Base-by-base conservation (phyloP, 768 basidiomycete genomes). In the Serendipita sp. region DNA sequence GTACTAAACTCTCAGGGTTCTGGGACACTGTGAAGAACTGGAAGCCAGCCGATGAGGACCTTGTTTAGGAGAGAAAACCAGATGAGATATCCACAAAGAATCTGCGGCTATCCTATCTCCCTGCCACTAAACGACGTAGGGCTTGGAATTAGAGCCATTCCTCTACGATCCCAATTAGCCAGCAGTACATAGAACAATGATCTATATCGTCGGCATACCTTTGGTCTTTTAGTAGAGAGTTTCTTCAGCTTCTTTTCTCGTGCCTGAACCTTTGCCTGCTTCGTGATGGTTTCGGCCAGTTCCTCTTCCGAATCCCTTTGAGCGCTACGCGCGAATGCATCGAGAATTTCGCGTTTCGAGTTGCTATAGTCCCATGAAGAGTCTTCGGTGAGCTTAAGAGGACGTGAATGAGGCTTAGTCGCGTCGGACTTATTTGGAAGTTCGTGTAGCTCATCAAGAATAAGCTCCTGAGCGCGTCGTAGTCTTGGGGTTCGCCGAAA, bases 11-110 rank as follows among this genome's bases (percentile, higher is more conserved):
- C 74, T 85, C 85, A 56, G 89, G 91, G 0, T 89, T 92, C 72
- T 98, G 94, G 94, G 95, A 97, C 73, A 82, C 89, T 74, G 85
- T 91, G 34, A 96, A 93, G 83, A 88, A 89, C 70, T 91, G 85
- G 83, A 88, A 83, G 72, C 80, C 83, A 3, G 86, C 88, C 73
- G 89, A 91, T 64, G 88, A 89, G 68, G 86, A 89, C 65, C 68
- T 84, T 69, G 82, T 83, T 70, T 86, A 72, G 54, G n/a, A 8
- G 5, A 18, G 64, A 7, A 30, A 30, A 10, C 11, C 13, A n/a
- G 52, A 54, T 16, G 11, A 54, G 13, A 54, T 54, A 32, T 11
- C 45, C 18, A 46, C 45, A 46, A 46, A 18, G 45, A 13, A 46
- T 13, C 23, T 23, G 23, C 23, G 23, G 23, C 23, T 23, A 23